Percentiles rank a stretch among this genome's conserved stretches.
phyloP scores from a whole-genome alignment of 768 basidiomycete genomes.

The Lactarius indigo region DNA sequence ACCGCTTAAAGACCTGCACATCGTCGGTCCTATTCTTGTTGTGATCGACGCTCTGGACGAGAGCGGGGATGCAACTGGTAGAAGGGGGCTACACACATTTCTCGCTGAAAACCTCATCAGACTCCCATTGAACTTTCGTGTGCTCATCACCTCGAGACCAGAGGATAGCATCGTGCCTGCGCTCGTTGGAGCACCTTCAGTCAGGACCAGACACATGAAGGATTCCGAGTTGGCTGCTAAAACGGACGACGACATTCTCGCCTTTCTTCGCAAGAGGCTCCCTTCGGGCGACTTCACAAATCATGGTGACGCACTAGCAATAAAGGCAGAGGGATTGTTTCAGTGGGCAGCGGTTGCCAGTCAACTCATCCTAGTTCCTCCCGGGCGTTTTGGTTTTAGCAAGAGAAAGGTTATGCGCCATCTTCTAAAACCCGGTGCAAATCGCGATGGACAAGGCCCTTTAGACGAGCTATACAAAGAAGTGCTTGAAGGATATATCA shows the following conservation, averaged over 20 bases:
- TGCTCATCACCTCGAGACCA: neutral
- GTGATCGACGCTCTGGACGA: constrained; percentile 2
- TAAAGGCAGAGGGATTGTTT: neutral
- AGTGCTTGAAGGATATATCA: no score
- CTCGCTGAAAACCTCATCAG: neutral
- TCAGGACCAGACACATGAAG: neutral
- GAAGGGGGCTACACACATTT: neutral
- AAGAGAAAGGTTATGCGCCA: no score
- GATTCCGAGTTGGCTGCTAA: neutral
- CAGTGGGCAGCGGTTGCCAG: neutral
- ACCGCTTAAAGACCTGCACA: neutral
- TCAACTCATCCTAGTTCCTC: neutral
- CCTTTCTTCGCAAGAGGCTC: neutral
- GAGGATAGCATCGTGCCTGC: neutral
- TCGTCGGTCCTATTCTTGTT: neutral
- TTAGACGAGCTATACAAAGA: no score
- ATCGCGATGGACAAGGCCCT: neutral
- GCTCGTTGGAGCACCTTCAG: neutral
- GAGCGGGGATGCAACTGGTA: neutral
- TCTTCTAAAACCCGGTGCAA: neutral
- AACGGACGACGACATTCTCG: neutral
- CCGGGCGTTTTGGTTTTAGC: no score
- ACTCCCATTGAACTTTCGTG: constrained; percentile 1
- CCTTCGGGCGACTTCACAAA: neutral
- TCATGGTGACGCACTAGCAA: neutral